Evolutionary conservation across 805 yeast genomes (phyloP), one percentile per base, ranked within the genome.

Genomic region (Starmerella khaoyaiensis): DNA sequence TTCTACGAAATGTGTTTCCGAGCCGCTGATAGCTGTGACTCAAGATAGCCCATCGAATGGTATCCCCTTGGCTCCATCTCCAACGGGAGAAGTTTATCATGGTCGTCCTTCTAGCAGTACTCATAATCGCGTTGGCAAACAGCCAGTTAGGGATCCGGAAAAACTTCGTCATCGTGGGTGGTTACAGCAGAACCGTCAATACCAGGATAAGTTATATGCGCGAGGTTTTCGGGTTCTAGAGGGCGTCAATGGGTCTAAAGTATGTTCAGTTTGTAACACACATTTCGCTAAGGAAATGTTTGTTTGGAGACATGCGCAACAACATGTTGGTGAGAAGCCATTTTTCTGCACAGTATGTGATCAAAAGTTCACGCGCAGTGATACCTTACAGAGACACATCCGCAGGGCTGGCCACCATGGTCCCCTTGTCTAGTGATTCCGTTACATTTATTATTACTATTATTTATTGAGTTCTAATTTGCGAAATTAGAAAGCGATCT

Each of bases 281-380:
- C 28, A 25, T 5, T 42, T 33, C 27, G 17, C 39, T 18, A 40
- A 41, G 19, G 46, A 42, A 26, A 42, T 42, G 46, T 42, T 40
- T 25, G 45, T 42, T 5, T 42, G 48, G 36, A 36, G 50, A 5
- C 50, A 46, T 33, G 42, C 45, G 20, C 23, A 37, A 20, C 32
- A 31, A 23, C 50, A 46, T 25, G 31, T 45, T 8, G 41, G 29
- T 2, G 39, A 37, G 19, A 38, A 41, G 34, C 48, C 50, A 10
- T 46, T 41, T 37, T 40, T 39, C 19, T 46, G 50, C 37, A 33
- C 39, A 4, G 38, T 34, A 11, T 46, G 50, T 26, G 33, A 30
- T 22, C 41, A 36, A 23, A 28, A 38, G 28, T 46, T 38, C 28
- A 36, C 41, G 1, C 39, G 50, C 12, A 35, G 43, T 19, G 50